phyloP scores from a whole-genome alignment of 1,139 yeast species.

The Yamadazyma dendronema region DNA sequence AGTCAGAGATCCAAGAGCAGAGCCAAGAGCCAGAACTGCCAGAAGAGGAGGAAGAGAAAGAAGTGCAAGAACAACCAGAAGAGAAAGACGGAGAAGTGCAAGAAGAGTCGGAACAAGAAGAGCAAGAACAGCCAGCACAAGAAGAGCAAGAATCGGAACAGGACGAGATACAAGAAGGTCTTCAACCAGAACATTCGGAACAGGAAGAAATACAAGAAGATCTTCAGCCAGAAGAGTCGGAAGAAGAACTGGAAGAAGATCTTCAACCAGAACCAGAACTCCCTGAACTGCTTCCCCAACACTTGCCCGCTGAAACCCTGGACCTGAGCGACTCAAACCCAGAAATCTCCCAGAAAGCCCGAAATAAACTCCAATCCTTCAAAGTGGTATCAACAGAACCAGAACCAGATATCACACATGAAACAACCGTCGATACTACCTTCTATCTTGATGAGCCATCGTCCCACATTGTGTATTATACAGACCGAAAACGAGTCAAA shows the following conservation, averaged over 20 bases:
- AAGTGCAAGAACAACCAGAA: slow-evolving; percentile 4
- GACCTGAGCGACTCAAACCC: too few species aligned
- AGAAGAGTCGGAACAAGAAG: slow-evolving; percentile 4
- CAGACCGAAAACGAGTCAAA: slow-evolving; percentile 18
- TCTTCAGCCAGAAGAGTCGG: slow-evolving; percentile 3
- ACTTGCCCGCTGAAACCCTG: too few species aligned
- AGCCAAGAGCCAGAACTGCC: slow-evolving; percentile 4
- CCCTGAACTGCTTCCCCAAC: too few species aligned
- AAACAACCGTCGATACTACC: neutral
- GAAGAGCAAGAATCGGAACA: slow-evolving; percentile 4
- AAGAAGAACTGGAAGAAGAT: slow-evolving; percentile 2
- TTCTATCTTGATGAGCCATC: neutral
- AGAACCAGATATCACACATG: neutral
- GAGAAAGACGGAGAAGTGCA: slow-evolving; percentile 4
- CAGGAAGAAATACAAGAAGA: slow-evolving; percentile 3
- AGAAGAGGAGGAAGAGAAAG: slow-evolving; percentile 6
- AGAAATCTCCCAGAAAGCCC: neutral
- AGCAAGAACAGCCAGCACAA: slow-evolving; percentile 2
- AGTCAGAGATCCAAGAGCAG: neutral
- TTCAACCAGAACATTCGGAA: slow-evolving; percentile 2
- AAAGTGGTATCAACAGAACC: slow-evolving; percentile 2
- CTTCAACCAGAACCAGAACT: slow-evolving; percentile 1
- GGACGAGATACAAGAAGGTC: slow-evolving; percentile 3
- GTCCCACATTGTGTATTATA: neutral
- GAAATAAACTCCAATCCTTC: neutral